A percentile compares a stretch with the other conserved stretches of the same genome.
phyloP scores from a whole-genome alignment of 164 flowering plant genomes.

The Stephania japonica region DNA sequence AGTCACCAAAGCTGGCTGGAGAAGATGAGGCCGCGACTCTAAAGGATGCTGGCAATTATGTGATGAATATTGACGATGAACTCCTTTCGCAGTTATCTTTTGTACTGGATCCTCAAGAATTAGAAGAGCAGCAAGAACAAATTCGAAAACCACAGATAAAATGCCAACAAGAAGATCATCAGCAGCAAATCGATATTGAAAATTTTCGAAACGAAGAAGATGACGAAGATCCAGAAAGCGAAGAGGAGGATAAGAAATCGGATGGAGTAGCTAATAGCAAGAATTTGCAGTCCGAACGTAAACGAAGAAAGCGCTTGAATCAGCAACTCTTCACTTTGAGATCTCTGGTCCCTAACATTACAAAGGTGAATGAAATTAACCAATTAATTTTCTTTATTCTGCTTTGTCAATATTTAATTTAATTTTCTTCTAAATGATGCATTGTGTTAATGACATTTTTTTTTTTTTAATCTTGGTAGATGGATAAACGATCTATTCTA shows the following conservation, averaged over 20 bases:
- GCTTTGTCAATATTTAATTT: neutral
- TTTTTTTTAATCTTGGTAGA: conserved; percentile 1
- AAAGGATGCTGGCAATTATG: neutral
- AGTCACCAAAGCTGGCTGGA: neutral
- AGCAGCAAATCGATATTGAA: neutral
- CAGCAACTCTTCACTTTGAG: conserved; percentile 7
- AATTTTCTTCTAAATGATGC: neutral
- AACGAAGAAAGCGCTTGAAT: conserved; percentile 7
- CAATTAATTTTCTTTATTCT: neutral
- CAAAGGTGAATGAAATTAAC: conserved; percentile 4
- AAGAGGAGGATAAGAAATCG: neutral
- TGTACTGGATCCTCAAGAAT: neutral
- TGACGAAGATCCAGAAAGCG: neutral
- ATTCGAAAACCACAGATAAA: neutral
- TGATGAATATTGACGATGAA: neutral
- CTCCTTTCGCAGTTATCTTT: too few species aligned
- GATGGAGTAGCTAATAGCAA: neutral
- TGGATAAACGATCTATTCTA: conserved; percentile 16
- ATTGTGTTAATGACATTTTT: neutral
- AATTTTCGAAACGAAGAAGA: neutral
- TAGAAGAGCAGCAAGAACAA: neutral
- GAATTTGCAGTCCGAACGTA: conserved; percentile 9
- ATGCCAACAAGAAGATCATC: neutral
- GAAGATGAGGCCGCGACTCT: neutral
- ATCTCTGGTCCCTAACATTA: conserved; percentile 10